Base-by-base conservation (phyloP, 176 grass and related monocot species). In the Carex pumila region DNA sequence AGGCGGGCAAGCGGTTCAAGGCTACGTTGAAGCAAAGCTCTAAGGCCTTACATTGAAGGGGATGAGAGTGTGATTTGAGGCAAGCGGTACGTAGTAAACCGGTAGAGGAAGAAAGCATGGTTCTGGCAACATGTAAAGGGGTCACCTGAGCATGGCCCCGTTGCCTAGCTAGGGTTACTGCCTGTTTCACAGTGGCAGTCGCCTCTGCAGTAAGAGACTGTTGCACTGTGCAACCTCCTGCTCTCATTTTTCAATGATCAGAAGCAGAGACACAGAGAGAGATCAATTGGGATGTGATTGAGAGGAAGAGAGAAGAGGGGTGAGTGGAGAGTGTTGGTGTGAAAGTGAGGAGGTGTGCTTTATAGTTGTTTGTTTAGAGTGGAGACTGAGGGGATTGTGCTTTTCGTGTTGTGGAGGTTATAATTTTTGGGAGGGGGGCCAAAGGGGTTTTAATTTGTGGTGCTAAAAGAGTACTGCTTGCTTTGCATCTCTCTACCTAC, bases 21-120 rank as follows among this genome's bases (percentile, higher is more conserved):
- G 96, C 93, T 17, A 98, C 96, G 83, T 95, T 98, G 81, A 98
- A 98, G 86, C 96, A 98, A 12, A 98, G 91, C 88, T 98, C 96
- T 14, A 98, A 91, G 1, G 96, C 96, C 87, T 94, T 95, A 89
- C 91, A 98, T 90, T 93, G 93, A 19, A 98, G 92, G 62, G 96
- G 96, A 79, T 93, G 93, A 5, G 93, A 93, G 80, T 93, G 93
- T 1, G 93, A 98, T 59, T 89, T 87, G 65, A 98, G 91, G 89
- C 96, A 95, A 19, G 91, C 92, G 21, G 79, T 57, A 11, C 92
- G 92, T 3, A 98, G 89, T 3, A 98, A 85, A 10, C 89, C 95
- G 1, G 88, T 77, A 12, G 95, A 69, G 15, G 89, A 86, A 9
- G 91, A 92, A 80, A 98, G 86, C 92, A 98, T 93, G 82, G 93